Evolutionary conservation across 1,284 basidiomycete species (phyloP), one percentile per base, ranked within the genome.

Genomic region (Ganoderma leucocontextum): DNA sequence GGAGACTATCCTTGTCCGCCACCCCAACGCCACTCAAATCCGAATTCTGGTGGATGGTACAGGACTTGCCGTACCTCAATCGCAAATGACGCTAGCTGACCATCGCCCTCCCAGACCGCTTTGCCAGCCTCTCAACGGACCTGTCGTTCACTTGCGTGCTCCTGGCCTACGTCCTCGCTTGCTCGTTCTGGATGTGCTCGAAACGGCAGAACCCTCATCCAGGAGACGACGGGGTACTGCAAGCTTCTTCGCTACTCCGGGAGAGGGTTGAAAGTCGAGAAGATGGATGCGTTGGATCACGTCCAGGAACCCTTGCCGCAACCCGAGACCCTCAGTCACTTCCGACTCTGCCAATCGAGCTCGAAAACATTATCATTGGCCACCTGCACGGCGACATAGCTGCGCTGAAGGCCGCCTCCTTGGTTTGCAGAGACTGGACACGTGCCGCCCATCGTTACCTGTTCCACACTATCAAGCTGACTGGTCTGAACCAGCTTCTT

Each of bases 391-490:
- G 6, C 17, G 29, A 47, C 42, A 4, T 4, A 3, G 25, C 9
- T 25, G 25, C 60, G 1, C 15, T 61, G 41, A 42, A 33, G 29
- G 33, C 60, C 19, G 25, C 41, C 41, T 47, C 60, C 4, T n/a
- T 61, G 17, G 60, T 61, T 4, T 61, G 60, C 60, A 61, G 47
- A 41, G 42, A 36, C 19, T 61, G 60, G 60, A 42, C 25, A 4
- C 17, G 2, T 5, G 19, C 29, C 15, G 29, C 60, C 2, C 60
- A 15, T 13, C 39, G 29, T 6, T n/a, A 61, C 33, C 60, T 61
- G 19, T 61, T 61, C 17, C 60, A 22, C 29, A 29, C 38, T 4
- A 3, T 61, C n/a, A 1, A 29, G 17, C 35, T 44, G 15, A 22
- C 36, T 7, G 47, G 44, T 6, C 39, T 41, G 25, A 29, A 60